Evolutionary conservation across 2,329 filamentous ascomycete species (phyloP).

Genomic region (Lachnellula cervina): DNA sequence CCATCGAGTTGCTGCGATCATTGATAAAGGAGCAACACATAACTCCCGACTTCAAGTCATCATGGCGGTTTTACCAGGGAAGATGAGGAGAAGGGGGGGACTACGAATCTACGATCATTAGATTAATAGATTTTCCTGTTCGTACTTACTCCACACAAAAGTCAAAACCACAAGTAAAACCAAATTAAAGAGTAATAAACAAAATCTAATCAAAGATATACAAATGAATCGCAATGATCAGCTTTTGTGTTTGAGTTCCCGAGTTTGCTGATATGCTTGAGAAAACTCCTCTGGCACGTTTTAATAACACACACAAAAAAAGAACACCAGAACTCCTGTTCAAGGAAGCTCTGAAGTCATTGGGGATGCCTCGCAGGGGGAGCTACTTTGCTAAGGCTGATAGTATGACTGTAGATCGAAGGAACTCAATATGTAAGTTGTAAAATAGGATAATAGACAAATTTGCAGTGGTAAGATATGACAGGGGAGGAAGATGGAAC

Average conservation of each 20-base stretch:
- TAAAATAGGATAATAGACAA: neutral
- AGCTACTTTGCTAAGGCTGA: neutral
- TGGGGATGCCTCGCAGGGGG: neutral
- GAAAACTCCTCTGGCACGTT: neutral
- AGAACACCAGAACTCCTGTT: neutral
- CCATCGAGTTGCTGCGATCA: conserved; percentile 49
- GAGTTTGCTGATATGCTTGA: neutral
- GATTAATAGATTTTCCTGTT: neutral
- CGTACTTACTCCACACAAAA: too few species aligned
- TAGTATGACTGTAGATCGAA: neutral
- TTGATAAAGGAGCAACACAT: conserved; percentile 41
- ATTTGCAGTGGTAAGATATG: neutral
- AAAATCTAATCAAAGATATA: too few species aligned
- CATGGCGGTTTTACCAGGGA: conserved; percentile 45
- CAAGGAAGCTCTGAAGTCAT: neutral
- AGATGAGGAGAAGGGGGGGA: too few species aligned
- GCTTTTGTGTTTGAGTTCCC: neutral
- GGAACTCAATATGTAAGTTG: neutral
- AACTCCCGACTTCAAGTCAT: conserved; percentile 39
- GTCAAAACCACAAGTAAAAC: too few species aligned
- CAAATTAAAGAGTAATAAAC: too few species aligned
- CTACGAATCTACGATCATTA: neutral
- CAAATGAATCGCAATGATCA: neutral
- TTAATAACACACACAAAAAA: neutral
- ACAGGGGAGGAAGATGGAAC: neutral